Percentiles rank a stretch among this genome's conserved stretches.
Conservation (phyloP, 306 rosid species). For the Comarum palustre region DNA sequence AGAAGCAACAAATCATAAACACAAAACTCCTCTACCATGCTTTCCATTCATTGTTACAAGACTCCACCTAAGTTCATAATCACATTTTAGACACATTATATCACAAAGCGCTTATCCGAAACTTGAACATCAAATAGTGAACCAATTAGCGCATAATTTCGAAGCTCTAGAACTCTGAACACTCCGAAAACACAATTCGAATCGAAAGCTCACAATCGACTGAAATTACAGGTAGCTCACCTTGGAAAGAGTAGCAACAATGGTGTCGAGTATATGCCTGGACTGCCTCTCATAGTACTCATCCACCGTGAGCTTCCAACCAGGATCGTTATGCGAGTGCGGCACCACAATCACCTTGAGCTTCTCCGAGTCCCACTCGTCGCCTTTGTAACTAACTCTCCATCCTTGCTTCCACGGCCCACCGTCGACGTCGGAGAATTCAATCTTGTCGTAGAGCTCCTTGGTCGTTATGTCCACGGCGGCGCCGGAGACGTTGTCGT, state of each 20-base stretch:
- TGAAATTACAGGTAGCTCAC: constrained; percentile 30
- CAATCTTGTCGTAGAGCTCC: constrained; percentile 69
- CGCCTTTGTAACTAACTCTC: constrained; percentile 72
- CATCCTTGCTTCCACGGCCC: constrained; percentile 99
- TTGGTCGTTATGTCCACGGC: constrained; percentile 84
- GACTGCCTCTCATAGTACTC: constrained; percentile 85
- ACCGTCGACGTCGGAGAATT: constrained; percentile 78
- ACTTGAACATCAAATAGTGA: neutral
- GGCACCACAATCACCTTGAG: constrained; percentile 88
- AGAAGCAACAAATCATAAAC: neutral
- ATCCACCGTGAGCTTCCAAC: constrained; percentile 93
- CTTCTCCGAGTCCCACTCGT: constrained; percentile 92
- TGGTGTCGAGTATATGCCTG: constrained; percentile 79
- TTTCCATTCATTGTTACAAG: neutral
- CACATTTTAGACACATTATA: neutral
- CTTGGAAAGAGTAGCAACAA: constrained; percentile 76
- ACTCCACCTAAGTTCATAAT: neutral
- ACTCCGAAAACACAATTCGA: no score
- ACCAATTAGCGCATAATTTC: neutral
- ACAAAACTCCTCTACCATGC: neutral
- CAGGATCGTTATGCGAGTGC: constrained; percentile 97
- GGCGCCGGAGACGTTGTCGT: constrained; percentile 29
- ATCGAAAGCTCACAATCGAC: neutral
- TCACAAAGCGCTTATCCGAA: neutral
- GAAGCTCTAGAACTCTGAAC: neutral